Base-by-base conservation (phyloP, 176 grass and related monocot species). In the Saccharum officinarum region DNA sequence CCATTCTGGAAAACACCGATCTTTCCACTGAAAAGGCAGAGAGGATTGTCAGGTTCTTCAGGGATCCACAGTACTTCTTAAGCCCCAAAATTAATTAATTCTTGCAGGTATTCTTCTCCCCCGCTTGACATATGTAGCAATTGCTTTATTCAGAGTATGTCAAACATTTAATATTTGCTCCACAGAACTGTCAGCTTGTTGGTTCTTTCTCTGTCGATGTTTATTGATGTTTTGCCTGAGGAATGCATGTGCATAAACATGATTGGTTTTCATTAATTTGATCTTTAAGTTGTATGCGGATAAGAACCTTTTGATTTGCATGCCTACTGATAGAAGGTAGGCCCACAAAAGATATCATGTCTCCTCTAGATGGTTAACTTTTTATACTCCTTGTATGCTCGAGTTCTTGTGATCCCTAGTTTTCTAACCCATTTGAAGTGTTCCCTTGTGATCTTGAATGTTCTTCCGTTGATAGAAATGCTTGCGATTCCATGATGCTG, bases 1-100 rank as follows among this genome's bases (percentile, higher is more conserved):
- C 78, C 71, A 97, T 97, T 82, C 75, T 97, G 80, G 89, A 97
- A 82, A 95, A 80, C 71, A 98, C 96, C 26, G 96, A 98, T 66
- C 93, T 98, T 86, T 98, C 96, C 16, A 86, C 57, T 17, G 93
- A 95, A 69, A 95, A 95, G 89, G 89, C 93, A 10, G 83, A 95
- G 74, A 95, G 67, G 78, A 39, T 95, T 83, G 81, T 87, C 73
- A 90, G 83, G 66, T 95, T 95, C 88, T 98, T 98, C 89, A 91
- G 89, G 79, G 96, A 98, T 84, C 90, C 93, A 39, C 87, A 89
- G 55, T 94, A 92, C 83, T 92, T 94, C 89, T 86, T 94, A 44
- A 83, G 91, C 82, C 93, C 93, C 33, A 98, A 88, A 78, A 90
- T 98, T 37, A 76, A 93, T 73, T 90, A 65, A 81, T 46, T 71